phyloP scores from a whole-genome alignment of 2,329 filamentous ascomycete genomes.

The Hysterium pulicare region DNA sequence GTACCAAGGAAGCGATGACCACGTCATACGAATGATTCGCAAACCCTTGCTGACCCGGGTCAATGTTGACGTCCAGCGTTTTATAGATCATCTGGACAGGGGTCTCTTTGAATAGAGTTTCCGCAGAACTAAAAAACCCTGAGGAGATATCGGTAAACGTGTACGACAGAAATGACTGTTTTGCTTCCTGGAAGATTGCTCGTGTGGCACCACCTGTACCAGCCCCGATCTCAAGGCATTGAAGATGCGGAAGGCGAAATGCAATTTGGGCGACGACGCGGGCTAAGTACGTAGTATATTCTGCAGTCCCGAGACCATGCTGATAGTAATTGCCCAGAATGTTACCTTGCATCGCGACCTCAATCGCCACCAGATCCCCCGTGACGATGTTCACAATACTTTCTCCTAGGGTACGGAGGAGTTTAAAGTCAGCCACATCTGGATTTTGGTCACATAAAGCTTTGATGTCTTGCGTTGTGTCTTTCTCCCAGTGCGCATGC shows the following conservation, averaged over 20 bases:
- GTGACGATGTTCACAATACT: conserved; percentile 5
- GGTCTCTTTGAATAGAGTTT: conserved; percentile 2
- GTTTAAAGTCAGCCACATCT: background rate
- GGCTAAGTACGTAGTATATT: background rate
- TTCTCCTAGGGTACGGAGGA: background rate
- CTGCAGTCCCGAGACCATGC: background rate
- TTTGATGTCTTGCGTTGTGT: too few relatives aligned
- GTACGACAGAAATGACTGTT: conserved; percentile 6
- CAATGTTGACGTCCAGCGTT: conserved; percentile 7
- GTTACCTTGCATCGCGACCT: conserved; percentile 6
- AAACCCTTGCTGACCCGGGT: conserved; percentile 11
- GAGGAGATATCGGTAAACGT: conserved; percentile 21
- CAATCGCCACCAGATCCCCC: conserved; percentile 5
- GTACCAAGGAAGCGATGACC: conserved; percentile 10
- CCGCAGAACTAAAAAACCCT: conserved; percentile 13
- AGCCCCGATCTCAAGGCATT: conserved; percentile 8
- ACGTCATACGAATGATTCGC: conserved; percentile 13
- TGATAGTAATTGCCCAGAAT: conserved; percentile 15
- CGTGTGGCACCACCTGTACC: conserved; percentile 14
- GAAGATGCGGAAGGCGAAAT: conserved; percentile 11
- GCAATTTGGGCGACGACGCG: conserved; percentile 12
- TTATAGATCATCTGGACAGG: conserved; percentile 7
- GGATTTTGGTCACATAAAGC: background rate
- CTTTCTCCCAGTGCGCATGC: too few relatives aligned
- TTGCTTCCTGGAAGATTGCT: conserved; percentile 4